Percentiles rank a stretch among this genome's conserved stretches.
Conservation (phyloP, 2,329 filamentous ascomycete species). For the Penicillium crustosum region DNA sequence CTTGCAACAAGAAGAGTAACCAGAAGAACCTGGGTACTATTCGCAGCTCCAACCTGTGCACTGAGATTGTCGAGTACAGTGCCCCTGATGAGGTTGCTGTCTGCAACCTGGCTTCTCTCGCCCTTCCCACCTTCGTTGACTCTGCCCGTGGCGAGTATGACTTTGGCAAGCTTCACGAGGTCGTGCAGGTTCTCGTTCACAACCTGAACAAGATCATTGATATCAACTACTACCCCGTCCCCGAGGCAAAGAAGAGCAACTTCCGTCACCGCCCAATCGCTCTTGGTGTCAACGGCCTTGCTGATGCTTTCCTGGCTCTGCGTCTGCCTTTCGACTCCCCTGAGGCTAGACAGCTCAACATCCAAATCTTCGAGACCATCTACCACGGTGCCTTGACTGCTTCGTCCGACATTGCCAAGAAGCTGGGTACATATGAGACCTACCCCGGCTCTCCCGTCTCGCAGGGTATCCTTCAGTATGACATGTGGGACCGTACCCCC, state of each 20-base stretch:
- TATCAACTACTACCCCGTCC: conserved; percentile 96
- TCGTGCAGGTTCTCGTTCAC: conserved; percentile 84
- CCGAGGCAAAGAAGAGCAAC: conserved; percentile 92
- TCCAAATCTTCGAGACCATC: conserved; percentile 98
- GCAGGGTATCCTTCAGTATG: conserved; percentile 93
- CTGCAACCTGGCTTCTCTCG: conserved; percentile 94
- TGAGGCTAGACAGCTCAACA: conserved; percentile 90
- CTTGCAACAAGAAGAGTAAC: conserved; percentile 98
- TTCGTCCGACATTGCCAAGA: conserved; percentile 81
- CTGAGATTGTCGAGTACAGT: conserved; percentile 96
- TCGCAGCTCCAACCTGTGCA: conserved; percentile 97
- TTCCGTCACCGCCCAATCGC: conserved; percentile 95
- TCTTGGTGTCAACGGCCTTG: conserved; percentile 95
- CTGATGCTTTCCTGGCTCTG: conserved; percentile 95
- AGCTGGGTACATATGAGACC: conserved; percentile 79
- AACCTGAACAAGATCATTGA: conserved; percentile 99
- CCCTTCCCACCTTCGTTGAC: conserved; percentile 88
- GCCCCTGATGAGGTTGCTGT: conserved; percentile 98
- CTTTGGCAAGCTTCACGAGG: conserved; percentile 95
- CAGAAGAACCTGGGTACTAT: conserved; percentile 99
- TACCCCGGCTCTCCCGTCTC: conserved; percentile 94
- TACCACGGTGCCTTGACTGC: conserved; percentile 93
- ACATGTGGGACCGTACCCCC: conserved; percentile 96
- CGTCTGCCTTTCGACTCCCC: conserved; percentile 96
- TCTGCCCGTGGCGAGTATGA: conserved; percentile 81